Conservation (phyloP, 495 filamentous ascomycete genomes). For the Trichoderma asperelloides region DNA sequence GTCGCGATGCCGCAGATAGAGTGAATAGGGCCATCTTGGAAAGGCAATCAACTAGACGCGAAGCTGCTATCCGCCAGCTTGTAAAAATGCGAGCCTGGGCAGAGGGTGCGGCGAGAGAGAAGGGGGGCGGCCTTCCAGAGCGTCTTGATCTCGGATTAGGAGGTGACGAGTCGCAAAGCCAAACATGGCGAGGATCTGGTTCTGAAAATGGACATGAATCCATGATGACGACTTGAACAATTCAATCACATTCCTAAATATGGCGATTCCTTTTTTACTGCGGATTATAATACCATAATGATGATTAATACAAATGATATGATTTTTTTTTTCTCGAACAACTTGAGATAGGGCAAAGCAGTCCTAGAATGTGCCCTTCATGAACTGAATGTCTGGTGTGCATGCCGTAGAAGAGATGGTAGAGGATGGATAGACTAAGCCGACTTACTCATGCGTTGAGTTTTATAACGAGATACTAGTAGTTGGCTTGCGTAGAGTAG, state of each 20-base stretch:
- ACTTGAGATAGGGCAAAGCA: no score
- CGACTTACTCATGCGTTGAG: no score
- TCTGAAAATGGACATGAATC: constrained; percentile 43
- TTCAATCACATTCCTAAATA: constrained; percentile 9
- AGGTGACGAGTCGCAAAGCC: constrained; percentile 31
- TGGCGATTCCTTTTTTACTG: background rate
- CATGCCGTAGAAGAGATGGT: background rate
- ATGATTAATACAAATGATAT: background rate
- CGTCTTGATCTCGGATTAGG: constrained; percentile 64
- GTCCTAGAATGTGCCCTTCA: background rate
- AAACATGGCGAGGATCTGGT: constrained; percentile 18
- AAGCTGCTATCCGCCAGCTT: constrained; percentile 71
- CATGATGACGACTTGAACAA: constrained; percentile 46
- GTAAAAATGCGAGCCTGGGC: constrained; percentile 79
- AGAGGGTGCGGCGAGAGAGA: constrained; percentile 63
- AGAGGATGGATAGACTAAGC: no score
- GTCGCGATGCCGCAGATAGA: constrained; percentile 65
- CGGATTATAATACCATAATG: background rate
- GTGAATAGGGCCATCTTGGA: constrained; percentile 84
- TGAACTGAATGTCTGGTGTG: background rate
- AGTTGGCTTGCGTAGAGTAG: no score
- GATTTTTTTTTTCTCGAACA: background rate
- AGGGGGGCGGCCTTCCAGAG: constrained; percentile 66
- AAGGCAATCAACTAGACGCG: constrained; percentile 58
- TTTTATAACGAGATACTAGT: no score